A percentile compares a stretch with the other conserved stretches of the same genome.
These are phyloP conservation scores for Quercus phellos DNA, from an alignment of 331 rosid species.

Conservation along the genomic window DNA sequence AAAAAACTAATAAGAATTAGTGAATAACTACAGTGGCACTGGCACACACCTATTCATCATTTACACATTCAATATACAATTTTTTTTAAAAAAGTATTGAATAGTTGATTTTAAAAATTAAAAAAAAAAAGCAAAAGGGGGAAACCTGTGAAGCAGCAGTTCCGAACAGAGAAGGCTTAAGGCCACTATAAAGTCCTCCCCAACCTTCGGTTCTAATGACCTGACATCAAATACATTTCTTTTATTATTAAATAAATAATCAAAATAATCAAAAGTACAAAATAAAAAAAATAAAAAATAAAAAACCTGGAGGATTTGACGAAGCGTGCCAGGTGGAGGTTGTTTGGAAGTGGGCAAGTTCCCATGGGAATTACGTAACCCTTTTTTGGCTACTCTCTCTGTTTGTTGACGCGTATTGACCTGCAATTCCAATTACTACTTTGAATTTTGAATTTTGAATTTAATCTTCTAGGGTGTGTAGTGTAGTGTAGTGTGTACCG, in stretches of 20 bases:
- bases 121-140: neutral
- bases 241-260: too few relatives aligned
- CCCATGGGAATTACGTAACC: slow-evolving; percentile 5
- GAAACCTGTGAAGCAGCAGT: slow-evolving; percentile 85
- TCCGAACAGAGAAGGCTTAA: slow-evolving; percentile 79
- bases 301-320: slow-evolving; percentile 59
- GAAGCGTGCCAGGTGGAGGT: slow-evolving; percentile 30
- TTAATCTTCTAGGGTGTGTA: too few relatives aligned
- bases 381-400: slow-evolving; percentile 53
- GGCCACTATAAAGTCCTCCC: slow-evolving; percentile 88
- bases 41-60: neutral
- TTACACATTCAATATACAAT: neutral
- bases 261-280: too few relatives aligned
- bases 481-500: slow-evolving; percentile 22
- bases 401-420: slow-evolving; percentile 87
- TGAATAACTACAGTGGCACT: too few relatives aligned
- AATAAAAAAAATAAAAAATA: neutral
- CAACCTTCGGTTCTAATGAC: slow-evolving; percentile 65
- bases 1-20: too few relatives aligned
- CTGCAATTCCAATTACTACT: slow-evolving; percentile 19
- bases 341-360: slow-evolving; percentile 13
- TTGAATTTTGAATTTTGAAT: too few relatives aligned
- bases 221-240: slow-evolving; percentile 18
- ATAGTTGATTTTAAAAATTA: neutral
- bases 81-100: too few relatives aligned